Percentiles rank a stretch among this genome's conserved stretches.
Conservation (phyloP, 2,329 filamentous ascomycete genomes). For the Graphiopsis chlorocephala region DNA sequence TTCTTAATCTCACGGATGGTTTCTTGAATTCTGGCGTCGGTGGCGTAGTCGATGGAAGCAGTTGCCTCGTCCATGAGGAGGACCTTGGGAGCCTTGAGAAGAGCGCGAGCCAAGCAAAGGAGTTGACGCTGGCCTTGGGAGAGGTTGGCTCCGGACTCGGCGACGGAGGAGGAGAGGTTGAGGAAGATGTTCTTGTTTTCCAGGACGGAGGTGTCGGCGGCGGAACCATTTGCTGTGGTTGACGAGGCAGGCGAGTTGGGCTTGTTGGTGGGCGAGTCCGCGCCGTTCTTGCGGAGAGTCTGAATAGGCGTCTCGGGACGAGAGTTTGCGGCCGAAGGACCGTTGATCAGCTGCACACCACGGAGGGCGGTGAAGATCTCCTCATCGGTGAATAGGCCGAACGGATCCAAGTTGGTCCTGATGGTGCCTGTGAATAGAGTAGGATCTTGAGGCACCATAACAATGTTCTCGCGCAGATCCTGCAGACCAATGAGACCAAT, state of each 20-base stretch:
- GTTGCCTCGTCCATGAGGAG: constrained; percentile 99
- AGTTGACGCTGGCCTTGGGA: constrained; percentile 96
- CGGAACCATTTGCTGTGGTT: constrained; percentile 31
- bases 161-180: constrained; percentile 77
- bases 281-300: constrained; percentile 19
- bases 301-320: constrained; percentile 32
- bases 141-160: constrained; percentile 89
- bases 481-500: constrained; percentile 87
- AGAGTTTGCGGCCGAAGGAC: constrained; percentile 43
- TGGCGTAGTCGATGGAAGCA: constrained; percentile 94
- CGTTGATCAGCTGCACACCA: constrained; percentile 81
- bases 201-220: constrained; percentile 40
- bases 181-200: constrained; percentile 95
- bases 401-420: constrained; percentile 89
- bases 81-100: constrained; percentile 87
- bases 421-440: constrained; percentile 93
- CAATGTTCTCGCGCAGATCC: constrained; percentile 88
- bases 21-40: constrained; percentile 92
- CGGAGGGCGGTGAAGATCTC: constrained; percentile 84
- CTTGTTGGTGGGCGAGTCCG: constrained; percentile 26
- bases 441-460: constrained; percentile 95
- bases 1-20: constrained; percentile 89
- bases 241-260: constrained; percentile 26
- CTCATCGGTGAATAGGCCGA: constrained; percentile 82
- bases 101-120: constrained; percentile 84